phyloP scores from a whole-genome alignment of 805 yeast genomes.

The Cyberlindnera euphorbiae region DNA sequence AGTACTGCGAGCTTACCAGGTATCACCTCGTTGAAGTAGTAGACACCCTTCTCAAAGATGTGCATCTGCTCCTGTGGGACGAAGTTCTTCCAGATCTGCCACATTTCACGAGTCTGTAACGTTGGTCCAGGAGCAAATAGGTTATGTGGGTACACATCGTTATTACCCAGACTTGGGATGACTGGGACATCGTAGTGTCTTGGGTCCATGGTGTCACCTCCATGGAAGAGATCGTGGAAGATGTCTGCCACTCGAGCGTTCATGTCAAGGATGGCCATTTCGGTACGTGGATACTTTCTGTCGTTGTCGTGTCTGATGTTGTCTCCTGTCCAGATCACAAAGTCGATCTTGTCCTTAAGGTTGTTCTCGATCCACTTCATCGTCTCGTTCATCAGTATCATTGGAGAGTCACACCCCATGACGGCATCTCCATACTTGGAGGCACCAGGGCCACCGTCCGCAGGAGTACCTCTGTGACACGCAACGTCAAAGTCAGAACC shows the following conservation, averaged over 20 bases:
- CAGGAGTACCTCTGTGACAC: constrained; percentile 51
- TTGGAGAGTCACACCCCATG: constrained; percentile 75
- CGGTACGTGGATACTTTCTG: constrained; percentile 68
- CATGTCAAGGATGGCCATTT: constrained; percentile 62
- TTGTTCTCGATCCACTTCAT: constrained; percentile 62
- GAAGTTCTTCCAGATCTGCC: constrained; percentile 65
- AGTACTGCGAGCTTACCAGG: constrained; percentile 75
- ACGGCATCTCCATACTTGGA: constrained; percentile 72
- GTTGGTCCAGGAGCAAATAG: constrained; percentile 84
- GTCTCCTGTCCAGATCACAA: constrained; percentile 90
- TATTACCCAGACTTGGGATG: constrained; percentile 77
- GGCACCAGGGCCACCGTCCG: constrained; percentile 39
- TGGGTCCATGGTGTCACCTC: constrained; percentile 30
- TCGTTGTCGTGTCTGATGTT: constrained; percentile 84
- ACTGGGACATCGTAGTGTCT: constrained; percentile 43
- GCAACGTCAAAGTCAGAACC: constrained; percentile 44
- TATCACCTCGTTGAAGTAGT: constrained; percentile 70
- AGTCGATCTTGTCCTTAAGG: constrained; percentile 72
- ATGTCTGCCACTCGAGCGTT: constrained; percentile 52
- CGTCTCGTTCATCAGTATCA: constrained; percentile 54
- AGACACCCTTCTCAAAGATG: constrained; percentile 69
- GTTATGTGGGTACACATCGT: constrained; percentile 88
- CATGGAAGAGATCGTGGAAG: constrained; percentile 50
- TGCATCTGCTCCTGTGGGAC: constrained; percentile 77
- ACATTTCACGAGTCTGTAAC: constrained; percentile 75